Base-by-base conservation (phyloP, 805 yeast genomes). In the Saccharomycopsis fodiens region DNA sequence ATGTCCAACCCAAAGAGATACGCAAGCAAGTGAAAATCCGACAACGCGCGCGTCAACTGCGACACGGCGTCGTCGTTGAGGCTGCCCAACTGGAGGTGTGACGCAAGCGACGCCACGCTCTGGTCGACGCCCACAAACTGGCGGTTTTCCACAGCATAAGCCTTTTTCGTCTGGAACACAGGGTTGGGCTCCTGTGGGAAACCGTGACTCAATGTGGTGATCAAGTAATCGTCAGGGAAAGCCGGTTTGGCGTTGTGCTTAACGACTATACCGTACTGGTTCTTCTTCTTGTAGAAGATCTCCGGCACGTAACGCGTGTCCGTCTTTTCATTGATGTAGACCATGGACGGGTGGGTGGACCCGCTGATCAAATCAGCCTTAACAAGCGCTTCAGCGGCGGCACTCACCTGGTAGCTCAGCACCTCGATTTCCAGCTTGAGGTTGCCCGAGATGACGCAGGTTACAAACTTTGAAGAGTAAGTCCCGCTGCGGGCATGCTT, bases 361-460 rank as follows among this genome's bases (percentile, higher is more conserved):
- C 95, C 91, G 27, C 81, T 72, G 25, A 93, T 78, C 53, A 91
- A 74, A 57, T 85, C 95, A 0, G 97, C 96, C 41, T 75, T 73
- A 0, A 86, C 87, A 57, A 93, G 69, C 0, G 87, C 94, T 63
- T 93, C 97, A 0, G 95, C 96, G 47, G 79, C 73, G 27, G 79
- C 78, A 3, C 94, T 82, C 0, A 87, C 96, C 62, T 93, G 99
- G 62, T 89, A 93, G 34, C 94, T 76, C 15, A 84, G 70, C 3
- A 95, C 84, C 57, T 91, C 98, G 57, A 93, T 91, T 51, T 91
- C 95, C 19, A 94, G 93, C 41, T 78, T 65, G 12, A 72, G 59
- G 52, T 95, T 94, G n/a, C 99, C 99, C 1, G 94, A 77, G 2
- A 93, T 72, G 19, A 88, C 91, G 65, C 97, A 89, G 1, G 97